Conservation (phyloP, 306 rosid genomes). For the Dalbergia cochinchinensis region DNA sequence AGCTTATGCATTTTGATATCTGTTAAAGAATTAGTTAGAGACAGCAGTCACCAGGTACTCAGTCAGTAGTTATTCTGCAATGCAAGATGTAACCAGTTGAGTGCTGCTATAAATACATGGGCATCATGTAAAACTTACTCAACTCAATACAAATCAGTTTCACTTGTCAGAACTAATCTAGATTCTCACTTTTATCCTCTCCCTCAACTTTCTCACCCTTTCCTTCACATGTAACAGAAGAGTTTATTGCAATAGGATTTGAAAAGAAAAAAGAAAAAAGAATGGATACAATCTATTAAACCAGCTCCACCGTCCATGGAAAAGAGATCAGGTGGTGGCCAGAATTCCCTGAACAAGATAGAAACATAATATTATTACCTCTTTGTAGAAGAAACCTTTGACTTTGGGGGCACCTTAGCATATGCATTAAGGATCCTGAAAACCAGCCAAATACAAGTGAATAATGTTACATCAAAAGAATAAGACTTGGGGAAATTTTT, state of each 20-base stretch:
- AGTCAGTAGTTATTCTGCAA: background rate
- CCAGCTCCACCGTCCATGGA: constrained; percentile 30
- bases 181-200: background rate
- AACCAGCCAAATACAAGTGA: constrained; percentile 36
- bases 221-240: background rate
- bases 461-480: background rate
- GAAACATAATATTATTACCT: constrained; percentile 54
- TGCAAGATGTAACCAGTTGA: background rate
- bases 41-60: background rate
- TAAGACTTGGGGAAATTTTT: background rate
- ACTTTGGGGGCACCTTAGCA: constrained; percentile 66
- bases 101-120: background rate
- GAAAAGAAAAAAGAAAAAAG: too few species aligned
- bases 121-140: background rate
- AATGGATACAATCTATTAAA: constrained; percentile 10
- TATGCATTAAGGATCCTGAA: constrained; percentile 70
- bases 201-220: background rate
- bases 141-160: background rate
- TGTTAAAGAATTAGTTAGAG: background rate
- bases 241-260: background rate
- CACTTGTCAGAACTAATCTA: background rate
- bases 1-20: background rate
- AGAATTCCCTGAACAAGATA: background rate
- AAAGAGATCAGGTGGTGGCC: constrained; percentile 22
- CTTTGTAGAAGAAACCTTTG: constrained; percentile 64